Evolutionary conservation across 352 stramenopile genomes (phyloP), one percentile per base, ranked within the genome.

Genomic region (Phytophthora boehmeriae): DNA sequence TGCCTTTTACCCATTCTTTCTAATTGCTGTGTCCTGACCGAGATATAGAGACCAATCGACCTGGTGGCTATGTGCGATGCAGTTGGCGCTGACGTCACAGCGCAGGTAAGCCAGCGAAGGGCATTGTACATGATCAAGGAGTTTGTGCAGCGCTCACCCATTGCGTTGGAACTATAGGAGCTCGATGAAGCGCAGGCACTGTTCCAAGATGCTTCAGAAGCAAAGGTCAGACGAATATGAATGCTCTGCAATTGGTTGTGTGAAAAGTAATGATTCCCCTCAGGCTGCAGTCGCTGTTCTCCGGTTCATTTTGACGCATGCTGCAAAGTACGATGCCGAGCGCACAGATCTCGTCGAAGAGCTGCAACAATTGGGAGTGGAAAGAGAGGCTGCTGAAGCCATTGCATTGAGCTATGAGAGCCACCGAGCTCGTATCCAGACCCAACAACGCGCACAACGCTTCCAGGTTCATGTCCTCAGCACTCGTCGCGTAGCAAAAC

Each of bases 341-440:
- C 42, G 60, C 22, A 30, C 23, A 19, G 79, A 89, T 19, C 60
- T 89, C 9, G 44, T 60, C 4, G 42, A 77, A 17, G 79, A 89
- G 55, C 60, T 89, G 38, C 66, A 78, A 17, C 79, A 89, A 55
- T 30, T 89, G 8, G 79, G 79, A 19, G 52, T 76, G 63, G 49
- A 68, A 6, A 44, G 63, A 16, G 17, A 20, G 5, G 42, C 41
- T 10, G 66, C 63, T 5, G 51, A 63, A 11, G 54, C 20, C 19
- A 66, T 85, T 28, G 70, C 66, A 11, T 50, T 68, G 34, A 75
- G 66, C 34, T 85, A 78, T 32, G 67, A 71, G 5, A 23, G 54
- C 11, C 44, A 71, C 5, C 70, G 75, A 2, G 11, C 9, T 0
- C 44, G 20, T 27, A 66, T 88, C 25, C 76, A 75, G 30, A 27